A percentile compares a stretch with the other conserved stretches of the same genome.
phyloP scores from a whole-genome alignment of 331 rosid genomes.

The Dryas integrifolia region DNA sequence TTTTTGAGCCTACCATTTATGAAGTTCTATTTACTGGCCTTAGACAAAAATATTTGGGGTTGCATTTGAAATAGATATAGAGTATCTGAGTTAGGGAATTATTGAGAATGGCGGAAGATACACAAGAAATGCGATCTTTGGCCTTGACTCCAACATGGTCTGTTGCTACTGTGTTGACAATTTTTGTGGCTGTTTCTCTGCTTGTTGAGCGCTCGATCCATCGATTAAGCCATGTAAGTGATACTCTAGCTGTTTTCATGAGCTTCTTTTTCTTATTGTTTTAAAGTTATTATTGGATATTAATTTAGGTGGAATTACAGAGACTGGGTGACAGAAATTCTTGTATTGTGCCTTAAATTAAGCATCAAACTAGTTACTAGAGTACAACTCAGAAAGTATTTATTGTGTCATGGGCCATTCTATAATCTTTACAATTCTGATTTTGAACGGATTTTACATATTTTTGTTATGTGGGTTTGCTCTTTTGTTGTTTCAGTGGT shows the following conservation, averaged over 20 bases:
- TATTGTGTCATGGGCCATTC: not conserved
- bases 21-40: conserved; percentile 2
- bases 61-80: conserved; percentile 26
- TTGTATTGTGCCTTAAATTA: not conserved
- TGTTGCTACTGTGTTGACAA: conserved; percentile 92
- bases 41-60: conserved; percentile 18
- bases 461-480: not conserved
- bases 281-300: not conserved
- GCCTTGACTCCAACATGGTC: conserved; percentile 99
- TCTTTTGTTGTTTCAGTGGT: conserved; percentile 56
- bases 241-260: conserved; percentile 15
- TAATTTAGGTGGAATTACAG: not conserved
- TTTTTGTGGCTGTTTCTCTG: conserved; percentile 91
- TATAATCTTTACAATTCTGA: not conserved
- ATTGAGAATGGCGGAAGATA: conserved; percentile 53
- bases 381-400: not conserved
- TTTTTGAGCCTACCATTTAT: not conserved
- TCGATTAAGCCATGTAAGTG: conserved; percentile 80
- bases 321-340: not conserved
- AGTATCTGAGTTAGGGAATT: conserved; percentile 27
- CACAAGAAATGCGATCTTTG: conserved; percentile 63
- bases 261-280: not conserved
- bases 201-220: conserved; percentile 91
- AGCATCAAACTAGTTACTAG: not conserved
- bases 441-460: not conserved